These are phyloP conservation scores for Xylaria sp. DNA, from an alignment of 2,329 filamentous ascomycete genomes.

Conservation along the genomic window DNA sequence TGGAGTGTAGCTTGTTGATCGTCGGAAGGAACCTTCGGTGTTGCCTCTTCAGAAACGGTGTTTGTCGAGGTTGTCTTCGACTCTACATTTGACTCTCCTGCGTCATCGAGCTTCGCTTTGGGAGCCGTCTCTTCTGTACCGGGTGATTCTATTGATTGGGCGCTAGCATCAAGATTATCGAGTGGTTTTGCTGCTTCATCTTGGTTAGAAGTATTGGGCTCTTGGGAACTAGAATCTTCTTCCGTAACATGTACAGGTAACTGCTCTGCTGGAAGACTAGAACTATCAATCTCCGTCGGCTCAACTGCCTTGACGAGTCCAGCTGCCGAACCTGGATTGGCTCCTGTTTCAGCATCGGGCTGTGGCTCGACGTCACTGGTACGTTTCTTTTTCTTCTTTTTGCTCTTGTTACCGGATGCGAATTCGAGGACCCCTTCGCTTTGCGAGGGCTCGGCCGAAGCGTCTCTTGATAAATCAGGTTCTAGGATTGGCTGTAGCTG, in stretches of 20 bases:
- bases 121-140: background rate
- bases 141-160: slow-evolving; percentile 5
- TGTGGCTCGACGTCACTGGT: slow-evolving; percentile 32
- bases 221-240: background rate
- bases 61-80: background rate
- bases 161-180: background rate
- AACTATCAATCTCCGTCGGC: background rate
- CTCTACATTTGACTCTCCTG: background rate
- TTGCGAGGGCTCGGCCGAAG: slow-evolving; percentile 19
- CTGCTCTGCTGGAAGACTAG: slow-evolving; percentile 3
- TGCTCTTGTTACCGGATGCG: slow-evolving; percentile 15
- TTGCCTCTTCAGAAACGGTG: background rate
- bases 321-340: slow-evolving; percentile 33
- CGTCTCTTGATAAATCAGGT: slow-evolving; percentile 12
- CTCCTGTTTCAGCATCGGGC: slow-evolving; percentile 35
- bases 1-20: slow-evolving; percentile 29
- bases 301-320: slow-evolving; percentile 7
- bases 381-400: slow-evolving; percentile 34
- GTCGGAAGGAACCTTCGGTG: slow-evolving; percentile 6
- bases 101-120: background rate
- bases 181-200: background rate
- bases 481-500: slow-evolving; percentile 14
- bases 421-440: slow-evolving; percentile 31
- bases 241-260: background rate
- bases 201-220: background rate